Evolutionary conservation across 352 stramenopile genomes (phyloP), one percentile per base, ranked within the genome.

Genomic region (Phytopythium sindhum): DNA sequence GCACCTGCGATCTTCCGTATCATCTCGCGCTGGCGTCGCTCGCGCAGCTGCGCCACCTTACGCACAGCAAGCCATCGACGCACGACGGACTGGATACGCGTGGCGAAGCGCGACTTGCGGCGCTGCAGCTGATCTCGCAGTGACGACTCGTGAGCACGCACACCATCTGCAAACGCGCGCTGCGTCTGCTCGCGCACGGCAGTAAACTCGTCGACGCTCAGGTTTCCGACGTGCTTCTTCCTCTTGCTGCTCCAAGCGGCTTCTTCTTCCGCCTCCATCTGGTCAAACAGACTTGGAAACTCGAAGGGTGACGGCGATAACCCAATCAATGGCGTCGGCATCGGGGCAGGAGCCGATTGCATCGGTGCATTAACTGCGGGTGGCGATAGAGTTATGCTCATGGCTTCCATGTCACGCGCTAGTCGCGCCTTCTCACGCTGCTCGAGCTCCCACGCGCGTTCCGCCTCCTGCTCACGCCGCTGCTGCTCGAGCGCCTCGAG

Each of bases 231-330:
- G 11, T 84, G 52, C 5, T 66, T 70, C 57, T 79, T 82, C 5
- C 66, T 73, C 17, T 53, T 31, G 47, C 24, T 53, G 21, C 37
- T 59, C 8, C 53, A 33, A 5, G 31, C 53, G n/a, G 67, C 60
- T 56, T 79, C 74, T 35, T 91, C 84, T 64, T 90, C 84, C 10
- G 77, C 82, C 60, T 94, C 84, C 28, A 96, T 80, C 42, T 91
- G 69, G 42, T 89, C 83, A 47, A 95, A 92, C 51, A 96, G 52
- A 45, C 82, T 93, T 15, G 84, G 78, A 1, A 94, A 78, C 69
- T 59, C 28, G 76, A 61, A 19, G 12, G 47, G 35, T 4, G 47
- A 11, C 23, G 47, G 24, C 4, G 24, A n/a, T 4, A 23, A 23
- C 14, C 12, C 24, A 21, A 4, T 33, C 26, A 35, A 8, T 24